A percentile compares a stretch with the other conserved stretches of the same genome.
Conservation (phyloP, 139 green algal species). For the Mesotaenium endlicherianum region DNA sequence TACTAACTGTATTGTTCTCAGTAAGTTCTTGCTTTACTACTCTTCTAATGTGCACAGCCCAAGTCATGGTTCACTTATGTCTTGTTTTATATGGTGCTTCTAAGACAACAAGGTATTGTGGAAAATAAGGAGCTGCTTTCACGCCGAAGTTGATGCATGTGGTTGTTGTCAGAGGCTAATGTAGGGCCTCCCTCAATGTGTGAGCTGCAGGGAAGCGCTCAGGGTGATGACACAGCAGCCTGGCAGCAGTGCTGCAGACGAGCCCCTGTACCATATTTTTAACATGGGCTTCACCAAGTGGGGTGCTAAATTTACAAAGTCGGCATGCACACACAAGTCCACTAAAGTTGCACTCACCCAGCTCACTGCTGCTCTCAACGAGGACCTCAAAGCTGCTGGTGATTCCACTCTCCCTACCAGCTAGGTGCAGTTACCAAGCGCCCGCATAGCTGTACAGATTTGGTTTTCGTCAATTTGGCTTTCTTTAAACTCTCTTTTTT, state of each 20-base stretch:
- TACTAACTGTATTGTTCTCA: background rate
- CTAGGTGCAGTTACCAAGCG: background rate
- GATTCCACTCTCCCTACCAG: too few species aligned
- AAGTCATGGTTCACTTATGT: too few species aligned
- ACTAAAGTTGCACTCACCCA: conserved; percentile 64
- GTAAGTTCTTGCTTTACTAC: background rate
- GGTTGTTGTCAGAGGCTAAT: too few species aligned
- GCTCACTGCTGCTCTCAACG: conserved; percentile 57
- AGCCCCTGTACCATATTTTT: conserved; percentile 13
- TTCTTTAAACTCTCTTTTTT: too few species aligned
- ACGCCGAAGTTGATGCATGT: too few species aligned
- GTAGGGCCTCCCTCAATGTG: background rate
- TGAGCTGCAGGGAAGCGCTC: background rate
- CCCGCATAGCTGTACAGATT: background rate
- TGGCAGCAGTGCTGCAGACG: background rate
- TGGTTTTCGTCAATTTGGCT: too few species aligned
- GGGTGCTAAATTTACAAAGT: conserved; percentile 55
- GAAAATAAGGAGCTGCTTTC: too few species aligned
- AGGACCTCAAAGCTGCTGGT: conserved; percentile 53
- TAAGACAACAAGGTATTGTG: too few species aligned
- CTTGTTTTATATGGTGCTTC: too few species aligned
- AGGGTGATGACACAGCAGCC: conserved; percentile 9
- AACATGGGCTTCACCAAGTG: conserved; percentile 54
- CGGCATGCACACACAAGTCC: conserved; percentile 61
- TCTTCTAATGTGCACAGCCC: too few species aligned